Percentiles rank a stretch among this genome's conserved stretches.
These are phyloP conservation scores for Saturnispora quitensis DNA, from an alignment of 805 yeast species.

Conservation along the genomic window DNA sequence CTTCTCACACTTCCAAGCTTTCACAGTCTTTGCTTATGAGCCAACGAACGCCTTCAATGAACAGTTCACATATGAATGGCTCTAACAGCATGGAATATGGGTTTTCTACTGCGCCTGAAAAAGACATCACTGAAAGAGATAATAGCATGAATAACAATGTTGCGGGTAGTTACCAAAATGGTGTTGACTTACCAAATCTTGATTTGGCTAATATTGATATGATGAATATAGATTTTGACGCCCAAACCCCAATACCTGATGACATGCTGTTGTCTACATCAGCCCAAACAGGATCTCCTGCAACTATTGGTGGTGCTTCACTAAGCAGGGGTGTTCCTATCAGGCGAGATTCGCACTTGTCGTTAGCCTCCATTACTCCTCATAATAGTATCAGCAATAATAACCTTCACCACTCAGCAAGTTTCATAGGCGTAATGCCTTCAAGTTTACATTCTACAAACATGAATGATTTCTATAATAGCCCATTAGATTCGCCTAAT, in stretches of 20 bases:
- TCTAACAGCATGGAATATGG: neutral
- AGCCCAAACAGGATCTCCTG: constrained; percentile 10
- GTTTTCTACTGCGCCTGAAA: neutral
- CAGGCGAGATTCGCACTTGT: constrained; percentile 7
- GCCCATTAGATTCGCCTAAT: constrained; percentile 19
- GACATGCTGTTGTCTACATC: constrained; percentile 13
- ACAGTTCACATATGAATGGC: neutral
- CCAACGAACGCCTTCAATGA: neutral
- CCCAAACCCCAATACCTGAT: constrained; percentile 11
- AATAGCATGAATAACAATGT: neutral
- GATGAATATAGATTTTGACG: constrained; percentile 3
- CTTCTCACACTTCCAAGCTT: constrained; percentile 22
- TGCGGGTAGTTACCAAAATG: neutral
- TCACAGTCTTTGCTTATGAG: constrained; percentile 20
- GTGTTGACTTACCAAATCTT: neutral
- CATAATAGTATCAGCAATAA: constrained; percentile 1
- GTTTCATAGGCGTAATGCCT: constrained; percentile 1
- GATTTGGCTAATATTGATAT: neutral
- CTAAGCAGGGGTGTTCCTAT: constrained; percentile 5
- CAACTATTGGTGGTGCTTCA: constrained; percentile 6
- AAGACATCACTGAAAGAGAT: neutral
- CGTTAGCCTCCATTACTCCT: constrained; percentile 2
- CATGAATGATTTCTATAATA: constrained; percentile 13
- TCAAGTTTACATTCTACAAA: constrained; percentile 4
- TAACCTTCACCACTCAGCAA: neutral